Evolutionary conservation across 345 rosid species (phyloP).

Genomic region (Syzygium jambos): DNA sequence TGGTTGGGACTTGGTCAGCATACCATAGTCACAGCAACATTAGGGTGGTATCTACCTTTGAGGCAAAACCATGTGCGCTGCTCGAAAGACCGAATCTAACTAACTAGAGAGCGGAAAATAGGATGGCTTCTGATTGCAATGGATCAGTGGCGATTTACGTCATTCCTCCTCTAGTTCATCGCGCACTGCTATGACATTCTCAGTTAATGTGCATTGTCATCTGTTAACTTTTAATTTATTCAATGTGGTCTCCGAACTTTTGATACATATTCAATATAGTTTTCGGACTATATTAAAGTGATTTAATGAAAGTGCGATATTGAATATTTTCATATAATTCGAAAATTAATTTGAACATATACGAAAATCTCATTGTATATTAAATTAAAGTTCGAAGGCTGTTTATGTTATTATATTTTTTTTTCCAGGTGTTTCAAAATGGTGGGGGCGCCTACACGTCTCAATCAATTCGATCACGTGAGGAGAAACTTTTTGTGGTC

Average conservation of each 20-base stretch:
- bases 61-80: neutral
- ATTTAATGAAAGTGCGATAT: too few relatives aligned
- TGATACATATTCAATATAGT: accelerated
- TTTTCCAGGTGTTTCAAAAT: neutral
- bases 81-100: neutral
- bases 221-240: too few relatives aligned
- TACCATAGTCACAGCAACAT: neutral
- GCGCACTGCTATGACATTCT: neutral
- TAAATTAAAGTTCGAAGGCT: too few relatives aligned
- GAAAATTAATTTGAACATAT: too few relatives aligned
- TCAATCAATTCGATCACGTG: neutral
- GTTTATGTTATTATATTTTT: too few relatives aligned
- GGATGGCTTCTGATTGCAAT: neutral
- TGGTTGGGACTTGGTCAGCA: neutral
- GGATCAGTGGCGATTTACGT: neutral
- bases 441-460: neutral
- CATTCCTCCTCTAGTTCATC: neutral
- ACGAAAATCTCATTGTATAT: too few relatives aligned
- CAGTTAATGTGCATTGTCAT: too few relatives aligned
- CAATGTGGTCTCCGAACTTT: too few relatives aligned
- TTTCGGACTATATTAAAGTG: too few relatives aligned
- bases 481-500: neutral
- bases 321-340: too few relatives aligned
- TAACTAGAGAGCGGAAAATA: neutral
- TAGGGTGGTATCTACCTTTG: neutral